Evolutionary conservation across 768 basidiomycete genomes (phyloP).

Genomic region (Macrolepiota albuminosa): DNA sequence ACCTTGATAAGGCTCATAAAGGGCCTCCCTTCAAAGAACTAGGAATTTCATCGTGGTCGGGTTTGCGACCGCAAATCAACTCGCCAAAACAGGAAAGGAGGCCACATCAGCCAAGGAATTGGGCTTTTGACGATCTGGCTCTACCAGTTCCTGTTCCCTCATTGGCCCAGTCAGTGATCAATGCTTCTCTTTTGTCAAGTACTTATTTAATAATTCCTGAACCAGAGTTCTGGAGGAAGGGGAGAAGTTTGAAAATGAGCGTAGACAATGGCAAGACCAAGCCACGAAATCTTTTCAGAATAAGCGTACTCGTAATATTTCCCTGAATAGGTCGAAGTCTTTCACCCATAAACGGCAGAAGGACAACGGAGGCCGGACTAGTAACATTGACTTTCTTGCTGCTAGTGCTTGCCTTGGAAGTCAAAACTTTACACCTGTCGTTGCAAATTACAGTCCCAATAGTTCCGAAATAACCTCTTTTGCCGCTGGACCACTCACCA

Average conservation of each 20-base stretch:
- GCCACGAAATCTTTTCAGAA: constrained; percentile 64
- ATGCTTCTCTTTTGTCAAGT: not conserved
- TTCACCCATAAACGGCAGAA: constrained; percentile 33
- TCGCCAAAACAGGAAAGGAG: not conserved
- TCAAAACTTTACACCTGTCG: constrained; percentile 49
- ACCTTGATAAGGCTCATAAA: constrained; percentile 19
- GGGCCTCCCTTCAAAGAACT: not conserved
- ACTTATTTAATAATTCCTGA: not conserved
- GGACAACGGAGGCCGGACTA: constrained; percentile 23
- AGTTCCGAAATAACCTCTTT: constrained; percentile 15
- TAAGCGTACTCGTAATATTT: constrained; percentile 54
- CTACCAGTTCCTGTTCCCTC: constrained; percentile 58
- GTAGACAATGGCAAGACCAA: constrained; percentile 61
- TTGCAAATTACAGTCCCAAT: constrained; percentile 17
- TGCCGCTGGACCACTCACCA: constrained; percentile 11
- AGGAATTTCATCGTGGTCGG: not conserved
- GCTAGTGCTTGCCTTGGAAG: constrained; percentile 63
- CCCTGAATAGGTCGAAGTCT: constrained; percentile 60
- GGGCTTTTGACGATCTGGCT: constrained; percentile 55
- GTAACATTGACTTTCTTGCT: constrained; percentile 56
- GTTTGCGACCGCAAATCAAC: not conserved
- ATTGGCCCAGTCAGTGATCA: constrained; percentile 37
- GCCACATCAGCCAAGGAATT: constrained; percentile 49
- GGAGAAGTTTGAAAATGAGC: constrained; percentile 53
- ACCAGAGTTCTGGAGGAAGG: constrained; percentile 66